These are phyloP conservation scores for Oryza meyeriana DNA, from an alignment of 176 grass and related monocot genomes.

Conservation along the genomic window DNA sequence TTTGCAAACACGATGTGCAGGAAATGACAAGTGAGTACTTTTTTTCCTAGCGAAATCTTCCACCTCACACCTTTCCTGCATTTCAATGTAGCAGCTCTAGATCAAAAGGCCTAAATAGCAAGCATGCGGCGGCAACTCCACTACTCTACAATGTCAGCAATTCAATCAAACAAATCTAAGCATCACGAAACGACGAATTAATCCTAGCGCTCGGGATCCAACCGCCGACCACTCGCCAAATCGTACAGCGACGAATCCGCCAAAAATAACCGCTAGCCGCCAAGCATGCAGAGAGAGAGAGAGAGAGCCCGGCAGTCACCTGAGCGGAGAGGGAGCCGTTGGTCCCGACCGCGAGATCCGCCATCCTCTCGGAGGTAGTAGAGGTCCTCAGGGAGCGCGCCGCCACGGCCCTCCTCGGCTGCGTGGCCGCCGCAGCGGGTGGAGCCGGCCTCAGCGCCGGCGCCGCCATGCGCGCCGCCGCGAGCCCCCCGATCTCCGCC, in stretches of 20 bases:
- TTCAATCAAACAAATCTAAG: constrained; percentile 3
- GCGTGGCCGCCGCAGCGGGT: constrained; percentile 16
- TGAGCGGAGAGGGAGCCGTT: constrained; percentile 55
- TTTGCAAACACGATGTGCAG: not conserved
- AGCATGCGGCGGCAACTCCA: not conserved
- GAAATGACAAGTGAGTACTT: not conserved
- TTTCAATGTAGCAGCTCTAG: not conserved
- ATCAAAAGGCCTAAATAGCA: not conserved
- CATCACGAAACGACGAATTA: not conserved
- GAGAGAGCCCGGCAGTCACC: constrained; percentile 27
- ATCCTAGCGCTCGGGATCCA: constrained; percentile 5
- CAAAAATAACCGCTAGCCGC: not conserved
- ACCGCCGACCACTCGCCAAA: not conserved
- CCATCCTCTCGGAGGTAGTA: constrained; percentile 33
- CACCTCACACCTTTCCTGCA: not conserved
- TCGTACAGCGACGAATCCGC: not conserved
- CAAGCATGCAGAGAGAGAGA: not conserved
- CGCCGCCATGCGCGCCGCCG: constrained; percentile 30
- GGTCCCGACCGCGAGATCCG: constrained; percentile 47
- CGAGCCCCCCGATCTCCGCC: constrained; percentile 56
- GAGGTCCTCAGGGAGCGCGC: constrained; percentile 47
- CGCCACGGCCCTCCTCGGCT: constrained; percentile 38
- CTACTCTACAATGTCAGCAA: not conserved
- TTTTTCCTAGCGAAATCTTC: not conserved
- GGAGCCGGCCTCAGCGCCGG: constrained; percentile 2